Evolutionary conservation across 192 early-diverging fungal species (phyloP), one percentile per base, ranked within the genome.

Genomic region (Backusella mclennaniae): DNA sequence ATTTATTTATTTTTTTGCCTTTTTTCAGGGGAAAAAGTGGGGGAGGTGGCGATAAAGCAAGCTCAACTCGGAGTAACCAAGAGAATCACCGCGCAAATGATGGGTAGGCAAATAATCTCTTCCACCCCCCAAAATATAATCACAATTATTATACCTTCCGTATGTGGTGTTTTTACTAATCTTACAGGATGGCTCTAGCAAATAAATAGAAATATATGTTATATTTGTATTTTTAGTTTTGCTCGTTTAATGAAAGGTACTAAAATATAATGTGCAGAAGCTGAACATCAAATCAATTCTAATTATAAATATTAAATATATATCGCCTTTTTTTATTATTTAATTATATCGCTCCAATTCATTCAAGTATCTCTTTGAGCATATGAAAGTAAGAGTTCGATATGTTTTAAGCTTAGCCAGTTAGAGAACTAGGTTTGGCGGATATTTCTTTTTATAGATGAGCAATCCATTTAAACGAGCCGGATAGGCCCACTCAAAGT

Each of bases 391-490:
- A 23, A 71, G 29, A 29, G 21, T 31, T 4, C n/a, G 9, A 36
- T 44, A 23, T 29, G 23, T 42, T 17, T 46, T 38, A 29, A 29
- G 38, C 23, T 26, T 46, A 71, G 36, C 69, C 36, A 46, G 39
- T 71, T 15, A 71, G 69, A 39, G 6, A 46, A 71, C 69, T 31
- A 44, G 69, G 42, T 71, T 44, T 71, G 69, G 71, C 71, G 71
- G 71, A 72, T 72, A 41, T 49, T 72, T 44, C 71, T 52, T 49
- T 49, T 33, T 33, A 42, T 72, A 35, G 42, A 52, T 26, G 23
- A 52, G 42, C n/a, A 69, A 69, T 69, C 67, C 19, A 38, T 69
- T 69, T 38, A 21, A 36, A 23, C 38, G 67, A 69, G 35, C 36
- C 36, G 35, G 33, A 38, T 69, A 69, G 36, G 53, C 53, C 21